Evolutionary conservation across 371 early-diverging fungal species (phyloP), one percentile per base, ranked within the genome.

Genomic region (Mucor saturninus): DNA sequence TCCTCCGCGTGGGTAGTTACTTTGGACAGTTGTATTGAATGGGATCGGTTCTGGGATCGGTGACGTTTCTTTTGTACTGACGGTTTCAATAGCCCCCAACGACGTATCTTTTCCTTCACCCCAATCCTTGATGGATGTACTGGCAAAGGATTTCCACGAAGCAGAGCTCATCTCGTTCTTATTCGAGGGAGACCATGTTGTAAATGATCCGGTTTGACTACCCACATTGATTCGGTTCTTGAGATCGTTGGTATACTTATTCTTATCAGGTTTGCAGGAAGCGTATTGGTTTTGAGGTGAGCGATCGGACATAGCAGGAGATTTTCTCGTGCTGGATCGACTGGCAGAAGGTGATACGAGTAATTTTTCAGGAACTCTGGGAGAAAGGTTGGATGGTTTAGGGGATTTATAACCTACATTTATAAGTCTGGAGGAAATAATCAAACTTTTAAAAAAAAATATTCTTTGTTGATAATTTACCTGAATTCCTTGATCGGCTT

Each of bases 61-160:
- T 43, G 52, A 32, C 6, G 32, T 11, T 43, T 26, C 40, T 21
- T 46, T 37, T 26, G 28, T 29, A 8, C 31, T 9, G 15, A 13
- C 28, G 42, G 15, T 53, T 2, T 46, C 40, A 4, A 53, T 49
- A 3, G 52, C 60, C 0, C 53, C 57, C 4, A 69, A 15, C 0
- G 60, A 56, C 4, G 57, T 43, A 45, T 77, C 77, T 29, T 30
- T 59, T 8, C 72, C 66, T 15, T 30, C 14, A 3, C 56, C 9
- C 77, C 77, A 77, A 6, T 56, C 29, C 2, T 29, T 13, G 7
- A 21, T 37, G 8, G 68, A 65, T 5, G 58, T 32, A 8, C 48
- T 55, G 3, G 66, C 74, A 56, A 77, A 61, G 0, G 54, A 10
- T 9, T 61, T 56, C 77, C 77, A 77, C 1, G 54, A 53, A 5